A percentile compares a stretch with the other conserved stretches of the same genome.
Conservation (phyloP, 768 basidiomycete genomes). For the Daedalea quercina region DNA sequence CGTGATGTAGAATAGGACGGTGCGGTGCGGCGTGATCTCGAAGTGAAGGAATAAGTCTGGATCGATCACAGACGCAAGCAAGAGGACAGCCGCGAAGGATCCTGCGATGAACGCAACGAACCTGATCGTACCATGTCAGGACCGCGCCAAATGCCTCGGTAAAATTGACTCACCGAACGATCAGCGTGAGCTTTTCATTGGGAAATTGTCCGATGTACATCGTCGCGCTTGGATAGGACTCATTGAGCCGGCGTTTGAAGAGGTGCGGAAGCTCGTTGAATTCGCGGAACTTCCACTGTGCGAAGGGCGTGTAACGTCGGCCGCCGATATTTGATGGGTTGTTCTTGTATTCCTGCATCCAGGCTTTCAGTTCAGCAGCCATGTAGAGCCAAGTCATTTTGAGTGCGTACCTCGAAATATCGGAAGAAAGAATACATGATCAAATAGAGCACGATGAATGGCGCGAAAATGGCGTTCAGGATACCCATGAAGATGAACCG, state of each 20-base stretch:
- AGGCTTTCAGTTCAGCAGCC: slow-evolving; percentile 6
- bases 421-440: slow-evolving; percentile 99
- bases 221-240: slow-evolving; percentile 84
- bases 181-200: slow-evolving; percentile 83
- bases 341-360: slow-evolving; percentile 89
- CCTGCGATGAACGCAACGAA: slow-evolving; percentile 96
- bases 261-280: slow-evolving; percentile 97
- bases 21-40: slow-evolving; percentile 90
- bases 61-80: slow-evolving; percentile 87
- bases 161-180: slow-evolving; percentile 69
- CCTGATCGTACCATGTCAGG: slow-evolving; percentile 32
- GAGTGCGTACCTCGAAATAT: slow-evolving; percentile 82
- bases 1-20: slow-evolving; percentile 88
- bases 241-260: slow-evolving; percentile 79
- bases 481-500: slow-evolving; percentile 97
- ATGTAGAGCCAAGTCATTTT: not conserved
- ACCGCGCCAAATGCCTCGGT: not conserved
- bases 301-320: slow-evolving; percentile 88
- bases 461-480: slow-evolving; percentile 90
- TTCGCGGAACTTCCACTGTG: slow-evolving; percentile 98
- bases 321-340: slow-evolving; percentile 93
- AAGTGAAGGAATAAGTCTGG: slow-evolving; percentile 92
- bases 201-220: slow-evolving; percentile 98
- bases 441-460: slow-evolving; percentile 94
- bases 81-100: slow-evolving; percentile 92